These are phyloP conservation scores for Leishmania aethiopica DNA, from an alignment of 208 protist species.

Conservation along the genomic window DNA sequence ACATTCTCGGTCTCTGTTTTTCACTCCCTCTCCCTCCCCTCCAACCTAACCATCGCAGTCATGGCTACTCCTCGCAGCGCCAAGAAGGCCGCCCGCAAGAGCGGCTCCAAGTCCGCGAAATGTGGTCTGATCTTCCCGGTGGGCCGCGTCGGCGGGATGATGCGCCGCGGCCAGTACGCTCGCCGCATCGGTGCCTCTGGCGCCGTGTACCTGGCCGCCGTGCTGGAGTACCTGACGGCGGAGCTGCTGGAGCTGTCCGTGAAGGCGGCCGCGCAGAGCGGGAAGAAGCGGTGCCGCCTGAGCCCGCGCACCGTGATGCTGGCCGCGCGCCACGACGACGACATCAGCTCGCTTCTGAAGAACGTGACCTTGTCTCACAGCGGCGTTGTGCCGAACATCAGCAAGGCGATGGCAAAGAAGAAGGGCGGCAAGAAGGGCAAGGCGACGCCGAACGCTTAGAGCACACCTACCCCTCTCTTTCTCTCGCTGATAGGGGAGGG, in stretches of 20 bases:
- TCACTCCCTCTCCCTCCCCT: background rate
- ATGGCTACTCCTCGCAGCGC: too few species aligned
- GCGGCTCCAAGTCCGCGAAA: too few species aligned
- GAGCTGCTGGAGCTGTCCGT: conserved; percentile 87
- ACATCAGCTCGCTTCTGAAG: conserved; percentile 50
- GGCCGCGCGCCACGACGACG: conserved; percentile 86
- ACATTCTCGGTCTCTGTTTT: background rate
- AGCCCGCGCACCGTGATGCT: conserved; percentile 79
- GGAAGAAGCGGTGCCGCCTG: conserved; percentile 75
- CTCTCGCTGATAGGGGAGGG: background rate
- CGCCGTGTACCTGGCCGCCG: conserved; percentile 98
- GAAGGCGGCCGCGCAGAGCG: conserved; percentile 73
- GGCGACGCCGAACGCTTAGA: conserved; percentile 61
- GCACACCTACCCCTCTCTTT: background rate
- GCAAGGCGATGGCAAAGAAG: conserved; percentile 84
- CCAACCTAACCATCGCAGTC: background rate
- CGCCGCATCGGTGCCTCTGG: conserved; percentile 97
- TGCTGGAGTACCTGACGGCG: conserved; percentile 98
- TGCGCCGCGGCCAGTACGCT: conserved; percentile 97
- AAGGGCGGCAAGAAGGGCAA: conserved; percentile 70
- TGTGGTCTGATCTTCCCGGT: conserved; percentile 99
- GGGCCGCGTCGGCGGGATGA: conserved; percentile 96
- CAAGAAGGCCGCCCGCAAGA: too few species aligned
- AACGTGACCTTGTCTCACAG: conserved; percentile 81
- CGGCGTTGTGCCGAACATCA: conserved; percentile 82